phyloP scores from a whole-genome alignment of 2,329 filamentous ascomycete genomes.

The Colletotrichum sp. region DNA sequence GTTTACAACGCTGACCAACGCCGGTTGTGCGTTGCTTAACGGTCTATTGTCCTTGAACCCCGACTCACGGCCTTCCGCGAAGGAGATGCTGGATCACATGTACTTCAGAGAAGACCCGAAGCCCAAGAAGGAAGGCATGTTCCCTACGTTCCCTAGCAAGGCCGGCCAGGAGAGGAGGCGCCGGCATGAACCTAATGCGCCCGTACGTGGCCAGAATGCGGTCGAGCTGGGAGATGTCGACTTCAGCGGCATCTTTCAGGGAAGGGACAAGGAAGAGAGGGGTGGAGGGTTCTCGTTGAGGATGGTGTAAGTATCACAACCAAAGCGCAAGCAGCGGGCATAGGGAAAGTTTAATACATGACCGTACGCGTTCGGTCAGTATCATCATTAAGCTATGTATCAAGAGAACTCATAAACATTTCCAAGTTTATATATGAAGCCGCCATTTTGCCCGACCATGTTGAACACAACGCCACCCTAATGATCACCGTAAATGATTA shows the following conservation, averaged over 20 bases:
- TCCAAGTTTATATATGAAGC: constrained; percentile 12
- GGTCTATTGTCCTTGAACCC: constrained; percentile 79
- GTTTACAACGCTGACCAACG: constrained; percentile 81
- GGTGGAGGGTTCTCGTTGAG: constrained; percentile 72
- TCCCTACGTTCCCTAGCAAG: constrained; percentile 96
- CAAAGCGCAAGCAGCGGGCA: background rate
- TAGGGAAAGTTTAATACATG: background rate
- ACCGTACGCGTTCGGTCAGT: background rate
- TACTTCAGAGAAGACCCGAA: constrained; percentile 92
- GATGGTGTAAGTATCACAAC: constrained; percentile 48
- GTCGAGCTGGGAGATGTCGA: constrained; percentile 62
- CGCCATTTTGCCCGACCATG: constrained; percentile 16
- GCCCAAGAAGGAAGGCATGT: constrained; percentile 89
- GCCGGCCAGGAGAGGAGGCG: constrained; percentile 87
- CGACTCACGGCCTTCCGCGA: constrained; percentile 69
- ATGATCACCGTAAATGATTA: constrained; percentile 12
- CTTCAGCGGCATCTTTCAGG: constrained; percentile 74
- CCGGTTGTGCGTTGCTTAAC: constrained; percentile 73
- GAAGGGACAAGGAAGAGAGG: constrained; percentile 66
- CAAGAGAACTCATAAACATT: constrained; percentile 12
- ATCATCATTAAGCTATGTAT: constrained; percentile 19
- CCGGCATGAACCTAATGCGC: constrained; percentile 78
- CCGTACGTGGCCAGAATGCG: constrained; percentile 74
- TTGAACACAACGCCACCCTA: constrained; percentile 17
- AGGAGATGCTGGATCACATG: constrained; percentile 75